Percentiles rank a stretch among this genome's conserved stretches.
Conservation (phyloP, 2,329 filamentous ascomycete genomes). For the Claviceps cyperi region DNA sequence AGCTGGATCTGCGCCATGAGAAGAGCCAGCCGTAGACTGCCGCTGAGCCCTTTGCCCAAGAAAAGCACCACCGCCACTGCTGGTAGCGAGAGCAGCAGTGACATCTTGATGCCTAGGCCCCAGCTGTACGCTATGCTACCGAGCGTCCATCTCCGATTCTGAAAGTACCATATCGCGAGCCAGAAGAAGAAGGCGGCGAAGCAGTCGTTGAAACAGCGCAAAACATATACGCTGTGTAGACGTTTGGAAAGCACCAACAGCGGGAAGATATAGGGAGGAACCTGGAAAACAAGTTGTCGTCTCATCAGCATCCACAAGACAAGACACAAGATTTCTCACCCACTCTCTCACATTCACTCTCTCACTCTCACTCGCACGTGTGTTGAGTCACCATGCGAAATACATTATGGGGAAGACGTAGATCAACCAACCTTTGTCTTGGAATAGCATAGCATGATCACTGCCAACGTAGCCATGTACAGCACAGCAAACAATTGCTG, state of each 20-base stretch:
- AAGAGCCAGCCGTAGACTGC: conserved; percentile 51
- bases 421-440: conserved; percentile 43
- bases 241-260: conserved; percentile 81
- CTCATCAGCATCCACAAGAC: background rate
- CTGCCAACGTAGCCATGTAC: conserved; percentile 59
- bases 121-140: conserved; percentile 61
- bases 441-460: conserved; percentile 75
- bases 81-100: conserved; percentile 66
- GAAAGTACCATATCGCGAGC: conserved; percentile 63
- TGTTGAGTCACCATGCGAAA: background rate
- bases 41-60: conserved; percentile 52
- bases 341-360: no score
- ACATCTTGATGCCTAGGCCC: conserved; percentile 93
- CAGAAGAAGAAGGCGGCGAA: conserved; percentile 77
- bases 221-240: conserved; percentile 81
- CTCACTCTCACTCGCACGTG: background rate
- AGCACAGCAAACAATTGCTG: conserved; percentile 70
- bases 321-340: background rate
- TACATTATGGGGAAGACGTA: background rate
- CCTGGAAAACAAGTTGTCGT: conserved; percentile 28
- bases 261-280: conserved; percentile 75
- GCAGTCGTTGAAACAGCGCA: conserved; percentile 92
- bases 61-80: conserved; percentile 66
- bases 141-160: conserved; percentile 57
- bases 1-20: conserved; percentile 71